Conservation (phyloP, 345 rosid genomes). For the Heritiera fomes region DNA sequence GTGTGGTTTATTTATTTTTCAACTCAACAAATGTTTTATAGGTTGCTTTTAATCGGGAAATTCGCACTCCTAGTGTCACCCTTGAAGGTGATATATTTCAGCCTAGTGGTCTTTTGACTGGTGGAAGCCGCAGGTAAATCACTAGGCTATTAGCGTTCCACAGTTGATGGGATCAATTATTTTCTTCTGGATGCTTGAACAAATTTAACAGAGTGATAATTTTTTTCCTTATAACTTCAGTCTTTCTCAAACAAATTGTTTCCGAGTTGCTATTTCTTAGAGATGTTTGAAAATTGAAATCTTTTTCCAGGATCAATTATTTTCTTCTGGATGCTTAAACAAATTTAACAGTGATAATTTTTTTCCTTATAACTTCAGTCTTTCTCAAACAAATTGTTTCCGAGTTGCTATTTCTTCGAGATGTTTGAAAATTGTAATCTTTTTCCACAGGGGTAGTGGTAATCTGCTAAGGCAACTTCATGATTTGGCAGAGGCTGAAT, state of each 20-base stretch:
- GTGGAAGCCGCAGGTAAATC: constrained; percentile 91
- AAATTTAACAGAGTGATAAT: not conserved
- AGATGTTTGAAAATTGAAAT: not conserved
- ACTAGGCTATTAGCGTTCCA: constrained; percentile 11
- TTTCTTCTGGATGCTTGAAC: not conserved
- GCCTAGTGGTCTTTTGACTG: constrained; percentile 94
- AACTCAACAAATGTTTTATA: constrained; percentile 33
- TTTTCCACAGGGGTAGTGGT: constrained; percentile 71
- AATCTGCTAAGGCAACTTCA: constrained; percentile 81
- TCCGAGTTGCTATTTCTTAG: not conserved
- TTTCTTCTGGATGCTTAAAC: not conserved
- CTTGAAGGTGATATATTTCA: constrained; percentile 95
- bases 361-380: not conserved
- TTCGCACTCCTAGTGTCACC: constrained; percentile 81
- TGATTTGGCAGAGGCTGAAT: constrained; percentile 77
- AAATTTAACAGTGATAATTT: not conserved
- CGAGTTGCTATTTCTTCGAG: not conserved
- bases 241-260: not conserved
- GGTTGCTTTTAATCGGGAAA: constrained; percentile 81
- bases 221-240: not conserved
- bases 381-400: not conserved
- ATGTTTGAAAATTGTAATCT: not conserved
- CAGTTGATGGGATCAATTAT: not conserved
- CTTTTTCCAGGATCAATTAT: not conserved
- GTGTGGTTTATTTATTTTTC: not conserved